A percentile compares a stretch with the other conserved stretches of the same genome.
These are phyloP conservation scores for Botrytis elliptica DNA, from an alignment of 2,329 filamentous ascomycete genomes.

Conservation along the genomic window DNA sequence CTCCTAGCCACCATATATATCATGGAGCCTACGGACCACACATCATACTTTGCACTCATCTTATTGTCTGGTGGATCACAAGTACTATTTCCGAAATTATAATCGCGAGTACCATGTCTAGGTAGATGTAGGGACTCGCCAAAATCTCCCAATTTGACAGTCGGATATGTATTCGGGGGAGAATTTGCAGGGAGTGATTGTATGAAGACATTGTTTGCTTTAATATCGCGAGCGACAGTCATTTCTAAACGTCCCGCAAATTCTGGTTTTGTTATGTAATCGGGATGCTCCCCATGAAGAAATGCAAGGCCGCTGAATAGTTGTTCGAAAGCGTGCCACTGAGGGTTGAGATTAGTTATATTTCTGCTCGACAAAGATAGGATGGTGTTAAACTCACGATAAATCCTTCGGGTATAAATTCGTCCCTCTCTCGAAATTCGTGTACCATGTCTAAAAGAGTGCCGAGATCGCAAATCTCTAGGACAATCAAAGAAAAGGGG, in stretches of 20 bases:
- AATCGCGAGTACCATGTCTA: background rate
- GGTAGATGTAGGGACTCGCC: conserved; percentile 16
- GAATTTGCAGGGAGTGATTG: background rate
- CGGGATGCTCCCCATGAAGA: conserved; percentile 16
- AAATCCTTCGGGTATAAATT: conserved; percentile 8
- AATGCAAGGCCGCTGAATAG: conserved; percentile 15
- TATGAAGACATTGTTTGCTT: conserved; percentile 10
- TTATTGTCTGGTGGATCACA: conserved; percentile 9
- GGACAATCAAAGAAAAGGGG: background rate
- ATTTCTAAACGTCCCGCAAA: background rate
- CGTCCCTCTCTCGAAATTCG: accelerated
- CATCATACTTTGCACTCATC: conserved; percentile 17
- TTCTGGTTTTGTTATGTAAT: background rate
- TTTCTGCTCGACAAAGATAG: background rate
- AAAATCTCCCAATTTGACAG: conserved; percentile 18
- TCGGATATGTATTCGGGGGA: conserved; percentile 2
- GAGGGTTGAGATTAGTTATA: background rate
- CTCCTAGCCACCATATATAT: conserved; percentile 10
- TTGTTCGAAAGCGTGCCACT: conserved; percentile 19
- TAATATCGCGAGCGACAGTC: background rate
- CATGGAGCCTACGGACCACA: conserved; percentile 7
- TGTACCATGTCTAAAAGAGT: background rate
- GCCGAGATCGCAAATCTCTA: conserved; percentile 10
- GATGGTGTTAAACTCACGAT: background rate
- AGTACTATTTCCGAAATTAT: background rate